phyloP scores from a whole-genome alignment of 2,329 filamentous ascomycete genomes.

The Colletotrichum tabaci region DNA sequence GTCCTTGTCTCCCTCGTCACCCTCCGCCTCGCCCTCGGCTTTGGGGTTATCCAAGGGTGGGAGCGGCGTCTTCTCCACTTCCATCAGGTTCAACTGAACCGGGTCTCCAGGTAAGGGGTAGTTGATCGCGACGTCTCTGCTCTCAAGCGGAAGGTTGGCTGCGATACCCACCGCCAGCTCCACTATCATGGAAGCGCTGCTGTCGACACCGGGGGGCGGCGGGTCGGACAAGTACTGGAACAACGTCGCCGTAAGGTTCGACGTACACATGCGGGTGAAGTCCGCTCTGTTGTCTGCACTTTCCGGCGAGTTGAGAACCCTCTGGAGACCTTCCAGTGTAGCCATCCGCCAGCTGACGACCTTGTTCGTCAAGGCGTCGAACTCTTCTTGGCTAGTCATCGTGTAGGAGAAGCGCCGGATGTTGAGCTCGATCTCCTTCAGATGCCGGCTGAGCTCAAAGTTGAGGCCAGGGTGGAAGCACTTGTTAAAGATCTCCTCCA shows the following conservation, averaged over 20 bases:
- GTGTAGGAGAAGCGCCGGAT: slow-evolving; percentile 84
- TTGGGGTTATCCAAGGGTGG: slow-evolving; percentile 68
- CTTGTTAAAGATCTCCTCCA: slow-evolving; percentile 90
- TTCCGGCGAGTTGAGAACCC: slow-evolving; percentile 75
- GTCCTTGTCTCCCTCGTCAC: slow-evolving; percentile 59
- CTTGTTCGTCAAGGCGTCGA: slow-evolving; percentile 88
- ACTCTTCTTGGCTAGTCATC: slow-evolving; percentile 85
- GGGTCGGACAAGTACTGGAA: slow-evolving; percentile 83
- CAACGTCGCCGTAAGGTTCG: slow-evolving; percentile 77
- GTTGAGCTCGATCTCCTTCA: slow-evolving; percentile 91
- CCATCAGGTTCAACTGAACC: slow-evolving; percentile 84
- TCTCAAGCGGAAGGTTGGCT: slow-evolving; percentile 89
- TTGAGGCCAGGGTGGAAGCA: slow-evolving; percentile 95
- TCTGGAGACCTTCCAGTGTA: slow-evolving; percentile 90
- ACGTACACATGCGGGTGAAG: slow-evolving; percentile 80
- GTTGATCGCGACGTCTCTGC: slow-evolving; percentile 88
- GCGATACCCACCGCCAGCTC: slow-evolving; percentile 91
- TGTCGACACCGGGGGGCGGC: slow-evolving; percentile 85
- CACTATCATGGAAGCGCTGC: slow-evolving; percentile 91
- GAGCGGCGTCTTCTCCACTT: slow-evolving; percentile 81
- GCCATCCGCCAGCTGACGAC: slow-evolving; percentile 94
- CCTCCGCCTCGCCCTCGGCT: slow-evolving; percentile 58
- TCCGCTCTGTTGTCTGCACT: slow-evolving; percentile 76
- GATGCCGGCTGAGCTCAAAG: slow-evolving; percentile 78
- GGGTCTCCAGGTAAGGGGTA: slow-evolving; percentile 85